Evolutionary conservation across 495 filamentous ascomycete genomes (phyloP).

Genomic region (Penicillium robsamsonii): DNA sequence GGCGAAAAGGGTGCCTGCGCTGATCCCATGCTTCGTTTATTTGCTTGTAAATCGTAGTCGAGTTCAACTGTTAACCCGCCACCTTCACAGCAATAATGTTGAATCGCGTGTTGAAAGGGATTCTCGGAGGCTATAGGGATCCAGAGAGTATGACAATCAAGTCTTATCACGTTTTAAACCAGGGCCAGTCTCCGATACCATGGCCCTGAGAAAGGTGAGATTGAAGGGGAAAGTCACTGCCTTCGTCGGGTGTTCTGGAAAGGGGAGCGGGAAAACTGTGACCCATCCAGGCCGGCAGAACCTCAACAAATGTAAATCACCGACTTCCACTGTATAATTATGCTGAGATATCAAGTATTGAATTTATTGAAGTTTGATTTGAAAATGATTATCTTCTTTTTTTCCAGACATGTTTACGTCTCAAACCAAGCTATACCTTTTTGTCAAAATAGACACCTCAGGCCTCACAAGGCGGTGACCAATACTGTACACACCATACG

Average conservation of each 20-base stretch:
- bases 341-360: not conserved
- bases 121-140: slow-evolving; percentile 2
- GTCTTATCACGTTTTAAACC: slow-evolving; percentile 15
- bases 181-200: slow-evolving; percentile 29
- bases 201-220: slow-evolving; percentile 18
- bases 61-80: slow-evolving; percentile 17
- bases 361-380: not conserved
- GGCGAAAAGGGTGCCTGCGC: slow-evolving; percentile 41
- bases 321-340: not conserved
- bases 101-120: slow-evolving; percentile 17
- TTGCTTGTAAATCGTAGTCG: slow-evolving; percentile 4
- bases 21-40: slow-evolving; percentile 40
- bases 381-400: not conserved
- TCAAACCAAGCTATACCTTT: not conserved
- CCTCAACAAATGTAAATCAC: slow-evolving; percentile 8
- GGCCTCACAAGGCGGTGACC: slow-evolving; percentile 13
- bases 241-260: slow-evolving; percentile 23
- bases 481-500: slow-evolving; percentile 4
- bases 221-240: slow-evolving; percentile 21
- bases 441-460: slow-evolving; percentile 7
- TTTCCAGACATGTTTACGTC: not conserved
- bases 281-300: slow-evolving; percentile 29
- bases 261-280: slow-evolving; percentile 36
- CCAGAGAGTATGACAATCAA: not conserved
- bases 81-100: slow-evolving; percentile 9